Evolutionary conservation across 768 basidiomycete species (phyloP).

Genomic region (Suillus alpinus): DNA sequence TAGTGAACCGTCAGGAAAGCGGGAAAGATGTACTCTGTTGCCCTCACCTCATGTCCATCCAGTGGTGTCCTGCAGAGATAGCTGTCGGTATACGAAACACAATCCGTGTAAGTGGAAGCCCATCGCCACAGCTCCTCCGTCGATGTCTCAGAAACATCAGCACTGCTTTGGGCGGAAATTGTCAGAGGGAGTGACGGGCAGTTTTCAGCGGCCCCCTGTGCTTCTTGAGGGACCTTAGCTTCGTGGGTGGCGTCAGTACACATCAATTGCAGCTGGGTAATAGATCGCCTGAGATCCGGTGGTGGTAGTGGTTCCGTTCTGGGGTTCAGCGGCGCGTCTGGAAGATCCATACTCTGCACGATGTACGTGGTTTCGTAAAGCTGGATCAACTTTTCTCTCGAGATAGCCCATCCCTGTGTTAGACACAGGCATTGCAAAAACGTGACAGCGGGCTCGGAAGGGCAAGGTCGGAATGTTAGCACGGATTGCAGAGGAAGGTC

Average conservation of each 20-base stretch:
- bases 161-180: conserved; percentile 33
- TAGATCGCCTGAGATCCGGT: conserved; percentile 64
- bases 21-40: not conserved
- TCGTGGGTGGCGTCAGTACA: conserved; percentile 35
- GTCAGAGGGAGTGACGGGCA: conserved; percentile 26
- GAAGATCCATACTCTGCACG: conserved; percentile 22
- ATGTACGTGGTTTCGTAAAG: conserved; percentile 41
- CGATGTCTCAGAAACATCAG: conserved; percentile 9
- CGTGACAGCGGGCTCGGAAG: conserved; percentile 50
- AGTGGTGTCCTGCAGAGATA: conserved; percentile 37
- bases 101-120: conserved; percentile 36
- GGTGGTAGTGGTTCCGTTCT: conserved; percentile 27
- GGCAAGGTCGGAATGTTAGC: conserved; percentile 63
- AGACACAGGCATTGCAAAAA: conserved; percentile 68
- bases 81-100: conserved; percentile 56
- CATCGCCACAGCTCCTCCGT: conserved; percentile 24
- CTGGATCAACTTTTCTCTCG: conserved; percentile 39
- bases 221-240: conserved; percentile 26
- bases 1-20: conserved; percentile 10
- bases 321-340: conserved; percentile 35
- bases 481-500: conserved; percentile 78
- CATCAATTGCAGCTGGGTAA: conserved; percentile 60
- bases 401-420: conserved; percentile 50
- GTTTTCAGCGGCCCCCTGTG: conserved; percentile 27
- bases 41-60: conserved; percentile 41